Percentiles rank a stretch among this genome's conserved stretches.
Evolutionary conservation across 2,329 filamentous ascomycete genomes (phyloP).

Genomic region (Fusarium xyrophilum): DNA sequence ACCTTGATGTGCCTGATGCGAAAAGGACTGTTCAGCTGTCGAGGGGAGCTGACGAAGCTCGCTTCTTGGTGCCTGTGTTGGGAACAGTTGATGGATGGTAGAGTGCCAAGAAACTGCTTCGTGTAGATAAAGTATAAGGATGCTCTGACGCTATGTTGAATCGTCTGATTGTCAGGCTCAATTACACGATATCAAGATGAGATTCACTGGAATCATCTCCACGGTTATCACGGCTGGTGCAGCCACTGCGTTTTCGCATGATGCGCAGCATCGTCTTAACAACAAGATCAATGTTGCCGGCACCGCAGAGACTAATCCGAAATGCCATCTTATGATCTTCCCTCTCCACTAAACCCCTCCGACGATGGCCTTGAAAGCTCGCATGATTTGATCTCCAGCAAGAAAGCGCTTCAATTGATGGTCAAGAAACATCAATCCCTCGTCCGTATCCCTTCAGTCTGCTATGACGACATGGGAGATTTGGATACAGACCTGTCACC

Average conservation of each 20-base stretch:
- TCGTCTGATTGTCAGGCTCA: neutral
- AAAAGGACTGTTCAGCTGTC: neutral
- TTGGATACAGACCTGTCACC: constrained; percentile 60
- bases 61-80: neutral
- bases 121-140: neutral
- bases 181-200: neutral
- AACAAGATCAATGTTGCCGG: neutral
- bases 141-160: neutral
- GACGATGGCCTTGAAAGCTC: constrained; percentile 41
- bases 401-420: constrained; percentile 45
- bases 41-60: neutral
- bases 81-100: neutral
- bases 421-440: constrained; percentile 58
- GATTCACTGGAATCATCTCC: neutral
- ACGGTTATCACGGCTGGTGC: neutral
- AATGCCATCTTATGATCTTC: constrained; percentile 44
- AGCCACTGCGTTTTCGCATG: neutral
- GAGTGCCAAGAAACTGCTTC: neutral
- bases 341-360: constrained; percentile 40
- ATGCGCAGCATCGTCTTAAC: neutral
- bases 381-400: constrained; percentile 40
- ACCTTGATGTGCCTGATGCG: neutral
- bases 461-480: constrained; percentile 60
- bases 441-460: constrained; percentile 59
- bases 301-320: neutral